Evolutionary conservation across 306 rosid genomes (phyloP), one percentile per base, ranked within the genome.

Genomic region (Adenanthera pavonina): DNA sequence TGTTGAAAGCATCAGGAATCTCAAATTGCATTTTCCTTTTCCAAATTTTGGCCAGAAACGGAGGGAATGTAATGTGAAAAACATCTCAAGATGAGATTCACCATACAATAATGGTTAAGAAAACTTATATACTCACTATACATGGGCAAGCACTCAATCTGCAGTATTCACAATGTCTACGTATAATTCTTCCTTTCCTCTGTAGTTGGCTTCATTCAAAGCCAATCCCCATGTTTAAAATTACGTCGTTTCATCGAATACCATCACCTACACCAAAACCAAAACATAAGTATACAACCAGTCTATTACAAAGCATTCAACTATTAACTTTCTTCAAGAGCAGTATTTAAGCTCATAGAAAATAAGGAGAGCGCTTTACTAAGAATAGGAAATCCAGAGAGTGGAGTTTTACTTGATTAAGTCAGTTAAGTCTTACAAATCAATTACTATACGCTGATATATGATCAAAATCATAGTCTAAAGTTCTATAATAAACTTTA

Each of bases 171-270:
- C 97, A 92, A 79, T 83, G 81, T 64, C 85, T 81, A 30, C 25
- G 81, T 82, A 72, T 19, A 78, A 25, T 69, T 56, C 71, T 86
- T 51, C 74, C 54, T 82, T 81, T 81, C 70, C 83, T 80, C 84
- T 84, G 62, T 51, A 54, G 87, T 80, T 89, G 86, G 91, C 87
- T 83, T 88, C 93, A 73, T 92, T 95, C 69, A 80, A 84, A 89
- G 87, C 89, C 25, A 56, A 80, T 80, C 82, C 79, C 72, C 54
- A 62, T 73, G 11, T 71, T 78, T 88, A 74, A 75, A 82, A 77
- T 91, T 79, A 90, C 14, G 94, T 79, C 85, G 97, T 87, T 90
- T 95, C 99, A 89, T 95, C 88, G 88, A 93, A 95, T 82, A 82
- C 90, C 97, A 93, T 92, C 88, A 87, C 93, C 99, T 93, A 78